Conservation (phyloP, 352 stramenopile genomes). For the Aphanomyces cochlioides region DNA sequence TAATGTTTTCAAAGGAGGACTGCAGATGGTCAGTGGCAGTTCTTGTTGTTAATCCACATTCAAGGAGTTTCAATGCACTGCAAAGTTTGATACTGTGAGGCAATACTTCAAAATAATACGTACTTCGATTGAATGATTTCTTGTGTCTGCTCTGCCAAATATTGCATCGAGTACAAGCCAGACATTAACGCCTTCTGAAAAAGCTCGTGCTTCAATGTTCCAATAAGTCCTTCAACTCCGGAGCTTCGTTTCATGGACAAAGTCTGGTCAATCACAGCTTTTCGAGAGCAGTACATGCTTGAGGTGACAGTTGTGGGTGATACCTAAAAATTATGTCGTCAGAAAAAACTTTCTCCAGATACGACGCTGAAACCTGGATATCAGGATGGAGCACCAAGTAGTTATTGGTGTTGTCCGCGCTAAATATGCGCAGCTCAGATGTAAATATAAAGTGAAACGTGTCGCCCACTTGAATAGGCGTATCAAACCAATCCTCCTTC, state of each 20-base stretch:
- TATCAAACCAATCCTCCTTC: constrained; percentile 73
- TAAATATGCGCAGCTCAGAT: constrained; percentile 41
- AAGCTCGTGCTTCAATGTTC: constrained; percentile 80
- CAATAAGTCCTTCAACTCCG: constrained; percentile 60
- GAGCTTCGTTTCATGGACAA: constrained; percentile 55
- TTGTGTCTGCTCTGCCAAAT: constrained; percentile 44
- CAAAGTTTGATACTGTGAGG: background rate
- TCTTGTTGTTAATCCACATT: constrained; percentile 61
- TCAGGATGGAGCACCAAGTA: constrained; percentile 69
- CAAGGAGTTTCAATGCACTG: constrained; percentile 64
- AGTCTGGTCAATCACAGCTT: constrained; percentile 62
- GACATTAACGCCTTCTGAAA: constrained; percentile 60
- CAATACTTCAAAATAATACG: constrained; percentile 18
- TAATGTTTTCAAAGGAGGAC: constrained; percentile 6
- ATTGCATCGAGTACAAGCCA: constrained; percentile 35
- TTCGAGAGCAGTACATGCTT: constrained; percentile 65
- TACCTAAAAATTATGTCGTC: constrained; percentile 42
- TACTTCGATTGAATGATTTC: constrained; percentile 62
- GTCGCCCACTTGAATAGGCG: constrained; percentile 61
- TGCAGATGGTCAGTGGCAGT: constrained; percentile 50
- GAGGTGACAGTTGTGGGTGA: constrained; percentile 77
- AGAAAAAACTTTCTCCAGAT: too few species aligned
- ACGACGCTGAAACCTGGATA: constrained; percentile 45
- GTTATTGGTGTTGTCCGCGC: constrained; percentile 28
- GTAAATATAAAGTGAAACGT: constrained; percentile 78